Conservation (phyloP, 1,284 basidiomycete genomes). For the Cryptococcus sp. region DNA sequence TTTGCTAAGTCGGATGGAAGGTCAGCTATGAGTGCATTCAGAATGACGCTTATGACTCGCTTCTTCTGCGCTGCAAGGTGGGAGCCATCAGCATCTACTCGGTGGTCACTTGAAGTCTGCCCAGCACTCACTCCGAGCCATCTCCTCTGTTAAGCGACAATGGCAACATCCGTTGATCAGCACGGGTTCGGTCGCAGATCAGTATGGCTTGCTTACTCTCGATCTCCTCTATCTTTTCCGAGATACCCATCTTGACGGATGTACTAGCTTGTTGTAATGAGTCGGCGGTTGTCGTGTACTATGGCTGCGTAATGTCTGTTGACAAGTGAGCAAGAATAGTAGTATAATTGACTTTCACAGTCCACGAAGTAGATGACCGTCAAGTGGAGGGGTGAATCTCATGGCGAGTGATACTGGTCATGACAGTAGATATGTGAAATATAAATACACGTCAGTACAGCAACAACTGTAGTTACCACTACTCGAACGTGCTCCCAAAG, state of each 20-base stretch:
- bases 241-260: conserved; percentile 68
- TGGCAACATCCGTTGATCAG: conserved; percentile 8
- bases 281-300: no score
- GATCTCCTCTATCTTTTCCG: conserved; percentile 94
- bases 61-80: conserved; percentile 79
- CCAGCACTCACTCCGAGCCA: conserved; percentile 76
- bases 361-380: no score
- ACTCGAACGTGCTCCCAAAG: no score
- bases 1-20: conserved; percentile 51
- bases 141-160: conserved; percentile 69
- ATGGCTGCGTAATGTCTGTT: no score
- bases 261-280: background rate
- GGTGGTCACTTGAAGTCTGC: no score
- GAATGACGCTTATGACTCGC: conserved; percentile 60
- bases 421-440: no score
- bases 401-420: no score
- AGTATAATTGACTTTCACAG: no score
- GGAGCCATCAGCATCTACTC: conserved; percentile 2
- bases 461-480: no score
- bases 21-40: conserved; percentile 7
- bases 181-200: conserved; percentile 3
- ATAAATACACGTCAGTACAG: no score
- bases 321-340: no score
- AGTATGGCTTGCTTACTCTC: conserved; percentile 65
- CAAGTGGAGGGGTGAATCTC: no score